Evolutionary conservation across 805 yeast species (phyloP).

Genomic region (Wickerhamiella siamensis): DNA sequence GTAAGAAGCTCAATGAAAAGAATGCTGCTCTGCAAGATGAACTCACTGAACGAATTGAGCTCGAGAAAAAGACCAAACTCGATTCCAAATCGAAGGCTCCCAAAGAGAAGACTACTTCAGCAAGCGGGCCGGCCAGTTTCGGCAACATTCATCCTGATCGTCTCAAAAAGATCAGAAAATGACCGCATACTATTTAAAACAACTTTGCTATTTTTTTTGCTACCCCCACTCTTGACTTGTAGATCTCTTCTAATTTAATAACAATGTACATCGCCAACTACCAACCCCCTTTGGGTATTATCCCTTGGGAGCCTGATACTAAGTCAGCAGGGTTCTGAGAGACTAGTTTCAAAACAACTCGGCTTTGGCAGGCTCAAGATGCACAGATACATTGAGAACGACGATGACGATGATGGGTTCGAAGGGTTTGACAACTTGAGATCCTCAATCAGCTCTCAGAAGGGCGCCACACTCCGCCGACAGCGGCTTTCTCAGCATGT

Average conservation of each 20-base stretch:
- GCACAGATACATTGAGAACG: slow-evolving; percentile 3
- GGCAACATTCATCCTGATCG: slow-evolving; percentile 7
- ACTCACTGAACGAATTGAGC: slow-evolving; percentile 40
- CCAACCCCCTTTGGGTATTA: too few species aligned
- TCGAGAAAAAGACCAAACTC: slow-evolving; percentile 22
- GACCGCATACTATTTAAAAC: background rate
- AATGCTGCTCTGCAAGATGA: slow-evolving; percentile 64
- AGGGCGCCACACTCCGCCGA: background rate
- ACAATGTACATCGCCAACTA: too few species aligned
- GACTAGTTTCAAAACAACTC: too few species aligned
- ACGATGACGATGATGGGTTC: slow-evolving; percentile 5
- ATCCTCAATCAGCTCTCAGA: background rate
- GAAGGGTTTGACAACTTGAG: background rate
- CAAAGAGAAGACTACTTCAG: slow-evolving; percentile 3
- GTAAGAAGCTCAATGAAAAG: slow-evolving; percentile 58
- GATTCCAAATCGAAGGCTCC: background rate
- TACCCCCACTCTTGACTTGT: too few species aligned
- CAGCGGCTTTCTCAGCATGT: background rate
- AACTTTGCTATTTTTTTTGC: too few species aligned
- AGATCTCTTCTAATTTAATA: too few species aligned
- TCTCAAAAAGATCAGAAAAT: background rate
- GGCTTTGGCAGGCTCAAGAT: too few species aligned
- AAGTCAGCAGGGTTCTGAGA: too few species aligned
- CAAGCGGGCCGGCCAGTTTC: slow-evolving; percentile 2
- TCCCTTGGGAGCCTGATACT: too few species aligned